Percentiles rank a stretch among this genome's conserved stretches.
Evolutionary conservation across 441 rosid species (phyloP).

Genomic region (Populus trichocarpa): DNA sequence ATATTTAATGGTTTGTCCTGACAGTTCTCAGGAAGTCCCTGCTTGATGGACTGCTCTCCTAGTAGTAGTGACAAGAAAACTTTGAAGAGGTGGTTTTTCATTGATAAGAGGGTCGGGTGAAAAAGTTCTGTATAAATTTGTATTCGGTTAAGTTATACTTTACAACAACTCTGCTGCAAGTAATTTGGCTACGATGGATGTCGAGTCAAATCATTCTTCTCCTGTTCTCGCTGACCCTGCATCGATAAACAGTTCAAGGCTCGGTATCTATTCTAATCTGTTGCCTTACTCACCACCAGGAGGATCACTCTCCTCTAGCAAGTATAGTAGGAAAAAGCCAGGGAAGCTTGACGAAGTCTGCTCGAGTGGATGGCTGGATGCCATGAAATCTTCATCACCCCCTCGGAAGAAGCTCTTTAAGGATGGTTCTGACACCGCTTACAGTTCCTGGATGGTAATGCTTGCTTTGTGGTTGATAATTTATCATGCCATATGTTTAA

Average conservation of each 20-base stretch:
- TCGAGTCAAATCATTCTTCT: conserved; percentile 62
- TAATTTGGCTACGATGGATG: conserved; percentile 44
- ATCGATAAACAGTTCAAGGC: conserved; percentile 54
- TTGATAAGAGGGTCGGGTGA: conserved; percentile 80
- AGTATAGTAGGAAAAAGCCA: conserved; percentile 58
- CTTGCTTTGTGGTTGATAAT: background rate
- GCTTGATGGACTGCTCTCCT: conserved; percentile 75
- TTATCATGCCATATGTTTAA: background rate
- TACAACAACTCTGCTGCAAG: conserved; percentile 9
- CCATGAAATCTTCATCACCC: conserved; percentile 21
- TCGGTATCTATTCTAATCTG: conserved; percentile 50
- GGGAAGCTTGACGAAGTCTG: conserved; percentile 76
- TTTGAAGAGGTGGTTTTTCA: conserved; percentile 89
- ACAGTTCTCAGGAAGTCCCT: conserved; percentile 46
- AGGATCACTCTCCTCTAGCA: conserved; percentile 45
- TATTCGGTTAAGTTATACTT: background rate
- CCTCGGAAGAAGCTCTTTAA: conserved; percentile 68
- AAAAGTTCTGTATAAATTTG: background rate
- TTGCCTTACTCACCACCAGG: conserved; percentile 46
- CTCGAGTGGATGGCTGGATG: conserved; percentile 87
- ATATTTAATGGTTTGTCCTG: background rate
- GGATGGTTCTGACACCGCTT: conserved; percentile 62
- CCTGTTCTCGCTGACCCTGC: conserved; percentile 69
- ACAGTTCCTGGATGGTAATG: conserved; percentile 73
- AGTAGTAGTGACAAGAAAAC: conserved; percentile 77